Base-by-base conservation (phyloP, 2,329 filamentous ascomycete genomes). In the Arthrobotrys conoides region DNA sequence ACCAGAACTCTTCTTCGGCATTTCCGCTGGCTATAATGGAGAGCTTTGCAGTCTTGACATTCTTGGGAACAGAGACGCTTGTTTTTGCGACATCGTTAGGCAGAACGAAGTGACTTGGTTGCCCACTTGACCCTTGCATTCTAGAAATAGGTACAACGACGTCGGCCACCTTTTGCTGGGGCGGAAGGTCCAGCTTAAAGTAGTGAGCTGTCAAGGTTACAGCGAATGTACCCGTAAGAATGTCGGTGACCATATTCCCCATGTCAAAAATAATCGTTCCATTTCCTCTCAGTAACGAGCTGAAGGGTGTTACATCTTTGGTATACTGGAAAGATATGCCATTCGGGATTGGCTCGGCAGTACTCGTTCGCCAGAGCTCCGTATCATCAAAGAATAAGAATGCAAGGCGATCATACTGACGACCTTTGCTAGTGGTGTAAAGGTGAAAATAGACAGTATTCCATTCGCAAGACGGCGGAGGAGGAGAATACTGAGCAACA, bases 281-380 rank as follows among this genome's bases (percentile, higher is more conserved):
- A 0, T 88, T 87, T 59, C 87, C 81, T 80, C 88, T 89, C 89
- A 93, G 94, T 12, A 96, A 85, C 3, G 88, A 86, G 16, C 91
- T 85, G 83, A 90, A 94, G 67, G 88, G 87, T 0, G 91, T 92
- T 89, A 94, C 90, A 83, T 96, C 92, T 84, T 95, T 96, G 69
- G 90, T 86, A 82, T 93, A 93, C 0, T 64, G 80, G 30, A 80
- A 82, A 30, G 88, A 85, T 79, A 96, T 94, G 5, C 92, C 93
- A 22, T 87, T 87, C 3, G 85, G 80, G 0, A 90, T 93, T 0
- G 93, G 92, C 84, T 96, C 92, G 3, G 93, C 92, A 0, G 93
- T 96, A 4, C 92, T 94, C 1, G 92, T 94, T 24, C 93, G 87
- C 87, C 92, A 96, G n/a, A 96, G 87, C 83, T 96, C 93, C 9